A percentile compares a stretch with the other conserved stretches of the same genome.
Evolutionary conservation across 2,329 filamentous ascomycete species (phyloP).

Genomic region (Pseudopyricularia javanii): DNA sequence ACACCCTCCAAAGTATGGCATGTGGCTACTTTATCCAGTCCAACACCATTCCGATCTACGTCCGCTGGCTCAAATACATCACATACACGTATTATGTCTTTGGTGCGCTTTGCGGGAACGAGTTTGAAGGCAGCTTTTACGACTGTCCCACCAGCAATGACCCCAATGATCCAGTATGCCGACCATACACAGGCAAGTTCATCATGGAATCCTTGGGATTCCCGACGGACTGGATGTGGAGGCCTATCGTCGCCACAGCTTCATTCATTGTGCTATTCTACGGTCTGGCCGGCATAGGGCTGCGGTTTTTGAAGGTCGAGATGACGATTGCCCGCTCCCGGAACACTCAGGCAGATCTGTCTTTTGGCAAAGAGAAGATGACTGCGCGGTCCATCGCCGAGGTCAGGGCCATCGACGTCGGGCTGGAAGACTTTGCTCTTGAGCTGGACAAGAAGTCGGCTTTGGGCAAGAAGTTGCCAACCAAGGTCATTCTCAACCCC

Average conservation of each 20-base stretch:
- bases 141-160: constrained; percentile 55
- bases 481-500: constrained; percentile 52
- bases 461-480: constrained; percentile 36
- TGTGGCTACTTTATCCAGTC: constrained; percentile 69
- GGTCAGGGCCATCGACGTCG: constrained; percentile 50
- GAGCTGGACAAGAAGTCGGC: constrained; percentile 48
- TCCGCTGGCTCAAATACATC: constrained; percentile 61
- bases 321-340: constrained; percentile 57
- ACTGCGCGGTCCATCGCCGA: constrained; percentile 34
- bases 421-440: constrained; percentile 51
- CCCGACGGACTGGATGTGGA: constrained; percentile 52
- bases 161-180: constrained; percentile 50
- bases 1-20: constrained; percentile 61
- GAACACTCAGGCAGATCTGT: constrained; percentile 45
- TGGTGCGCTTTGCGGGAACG: constrained; percentile 58
- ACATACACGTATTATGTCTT: constrained; percentile 60
- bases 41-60: constrained; percentile 61
- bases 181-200: constrained; percentile 55
- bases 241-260: constrained; percentile 51
- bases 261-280: constrained; percentile 55
- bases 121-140: constrained; percentile 62
- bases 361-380: constrained; percentile 61
- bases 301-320: constrained; percentile 53
- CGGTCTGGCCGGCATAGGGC: constrained; percentile 42
- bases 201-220: constrained; percentile 60